A percentile compares a stretch with the other conserved stretches of the same genome.
Evolutionary conservation across 352 stramenopile species (phyloP).

Genomic region (Pythium rishiriense): DNA sequence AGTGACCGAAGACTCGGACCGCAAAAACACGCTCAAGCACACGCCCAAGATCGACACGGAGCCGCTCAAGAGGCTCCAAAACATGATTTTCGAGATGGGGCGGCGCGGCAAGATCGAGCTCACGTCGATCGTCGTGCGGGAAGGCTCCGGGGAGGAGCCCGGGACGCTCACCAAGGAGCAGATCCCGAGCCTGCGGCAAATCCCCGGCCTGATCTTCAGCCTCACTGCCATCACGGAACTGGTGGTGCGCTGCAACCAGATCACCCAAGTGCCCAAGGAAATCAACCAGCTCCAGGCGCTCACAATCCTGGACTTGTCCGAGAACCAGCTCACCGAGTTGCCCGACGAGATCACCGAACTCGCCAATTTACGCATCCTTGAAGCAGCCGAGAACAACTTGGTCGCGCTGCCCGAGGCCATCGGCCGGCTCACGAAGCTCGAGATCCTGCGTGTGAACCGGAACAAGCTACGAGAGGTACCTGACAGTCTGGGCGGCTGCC

Average conservation of each 20-base stretch:
- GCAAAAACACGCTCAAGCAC: constrained; percentile 33
- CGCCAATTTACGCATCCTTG: constrained; percentile 44
- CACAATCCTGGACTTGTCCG: constrained; percentile 48
- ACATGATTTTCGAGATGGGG: constrained; percentile 56
- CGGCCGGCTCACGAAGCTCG: constrained; percentile 50
- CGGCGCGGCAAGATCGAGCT: constrained; percentile 54
- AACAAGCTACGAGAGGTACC: constrained; percentile 58
- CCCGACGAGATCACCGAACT: constrained; percentile 49
- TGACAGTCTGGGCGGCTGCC: constrained; percentile 50
- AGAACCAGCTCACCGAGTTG: constrained; percentile 66
- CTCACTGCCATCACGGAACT: constrained; percentile 64
- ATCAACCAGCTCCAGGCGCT: constrained; percentile 50
- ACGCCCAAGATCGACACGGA: constrained; percentile 32
- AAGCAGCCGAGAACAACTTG: constrained; percentile 62
- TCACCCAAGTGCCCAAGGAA: constrained; percentile 53
- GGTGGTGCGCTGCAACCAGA: constrained; percentile 67
- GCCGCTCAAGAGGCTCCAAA: constrained; percentile 34
- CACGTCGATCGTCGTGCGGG: constrained; percentile 50
- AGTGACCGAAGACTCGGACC: neutral
- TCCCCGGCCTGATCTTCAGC: constrained; percentile 59
- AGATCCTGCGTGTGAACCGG: constrained; percentile 50
- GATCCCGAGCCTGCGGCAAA: constrained; percentile 45
- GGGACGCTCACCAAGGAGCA: constrained; percentile 57
- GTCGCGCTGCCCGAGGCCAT: constrained; percentile 44
- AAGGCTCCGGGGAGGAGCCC: constrained; percentile 34